A percentile compares a stretch with the other conserved stretches of the same genome.
These are phyloP conservation scores for Entomortierella lignicola DNA, from an alignment of 192 early-diverging fungal species.

Conservation along the genomic window DNA sequence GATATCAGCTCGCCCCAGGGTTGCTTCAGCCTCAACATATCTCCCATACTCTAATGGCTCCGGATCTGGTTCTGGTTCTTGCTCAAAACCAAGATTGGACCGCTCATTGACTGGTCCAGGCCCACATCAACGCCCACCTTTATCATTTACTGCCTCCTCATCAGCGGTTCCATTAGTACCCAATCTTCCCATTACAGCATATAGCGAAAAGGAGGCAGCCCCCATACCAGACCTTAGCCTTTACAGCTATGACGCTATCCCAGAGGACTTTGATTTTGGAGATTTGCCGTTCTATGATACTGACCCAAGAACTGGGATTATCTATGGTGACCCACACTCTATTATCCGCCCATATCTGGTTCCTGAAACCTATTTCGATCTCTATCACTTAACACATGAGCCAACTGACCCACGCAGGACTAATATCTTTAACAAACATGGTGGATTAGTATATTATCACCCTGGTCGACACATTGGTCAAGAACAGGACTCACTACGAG, in stretches of 20 bases:
- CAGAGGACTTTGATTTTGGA: conserved; percentile 47
- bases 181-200: background rate
- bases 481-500: conserved; percentile 43
- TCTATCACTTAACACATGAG: conserved; percentile 33
- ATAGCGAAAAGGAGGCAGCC: background rate
- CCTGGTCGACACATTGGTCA: conserved; percentile 51
- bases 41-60: conserved; percentile 5
- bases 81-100: conserved; percentile 21
- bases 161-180: conserved; percentile 19
- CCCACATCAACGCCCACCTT: background rate
- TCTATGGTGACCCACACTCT: conserved; percentile 47
- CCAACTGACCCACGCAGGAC: conserved; percentile 19
- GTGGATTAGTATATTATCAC: conserved; percentile 30
- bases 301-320: conserved; percentile 35
- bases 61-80: conserved; percentile 24
- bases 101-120: conserved; percentile 41
- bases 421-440: conserved; percentile 47
- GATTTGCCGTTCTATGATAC: conserved; percentile 49
- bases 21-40: background rate
- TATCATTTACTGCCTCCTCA: conserved; percentile 14
- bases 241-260: conserved; percentile 39
- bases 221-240: conserved; percentile 12
- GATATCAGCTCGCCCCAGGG: conserved; percentile 6
- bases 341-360: conserved; percentile 26
- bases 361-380: conserved; percentile 27